Conservation (phyloP, 2,329 filamentous ascomycete species). For the Colletotrichum tofieldiae region DNA sequence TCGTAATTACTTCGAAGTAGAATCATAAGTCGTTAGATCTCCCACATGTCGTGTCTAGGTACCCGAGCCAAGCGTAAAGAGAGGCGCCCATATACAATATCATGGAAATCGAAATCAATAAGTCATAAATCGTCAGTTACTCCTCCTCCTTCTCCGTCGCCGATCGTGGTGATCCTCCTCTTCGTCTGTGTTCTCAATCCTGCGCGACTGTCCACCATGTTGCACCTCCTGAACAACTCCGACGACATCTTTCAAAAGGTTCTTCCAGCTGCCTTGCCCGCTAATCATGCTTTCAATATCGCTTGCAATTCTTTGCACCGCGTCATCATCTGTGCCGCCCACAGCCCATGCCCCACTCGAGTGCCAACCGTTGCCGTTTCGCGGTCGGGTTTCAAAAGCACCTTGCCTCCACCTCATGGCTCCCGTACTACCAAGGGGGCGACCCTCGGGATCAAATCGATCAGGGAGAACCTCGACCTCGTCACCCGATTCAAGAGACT, state of each 20-base stretch:
- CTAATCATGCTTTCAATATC: slow-evolving; percentile 53
- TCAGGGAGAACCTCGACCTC: slow-evolving; percentile 63
- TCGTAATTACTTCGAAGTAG: slow-evolving; percentile 6
- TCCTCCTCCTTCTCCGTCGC: slow-evolving; percentile 39
- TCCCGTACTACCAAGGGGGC: slow-evolving; percentile 53
- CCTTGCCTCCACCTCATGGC: slow-evolving; percentile 55
- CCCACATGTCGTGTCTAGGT: slow-evolving; percentile 31
- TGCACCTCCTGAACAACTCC: slow-evolving; percentile 42
- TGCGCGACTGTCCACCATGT: slow-evolving; percentile 29
- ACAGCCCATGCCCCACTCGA: slow-evolving; percentile 63
- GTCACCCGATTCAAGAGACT: slow-evolving; percentile 51
- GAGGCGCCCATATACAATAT: background rate
- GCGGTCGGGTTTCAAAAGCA: slow-evolving; percentile 59
- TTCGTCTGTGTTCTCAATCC: slow-evolving; percentile 45
- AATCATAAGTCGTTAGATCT: slow-evolving; percentile 35
- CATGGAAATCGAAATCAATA: slow-evolving; percentile 5
- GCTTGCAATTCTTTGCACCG: slow-evolving; percentile 58
- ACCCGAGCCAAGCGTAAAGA: background rate
- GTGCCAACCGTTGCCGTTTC: slow-evolving; percentile 52
- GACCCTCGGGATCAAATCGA: slow-evolving; percentile 63
- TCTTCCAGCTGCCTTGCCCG: slow-evolving; percentile 52
- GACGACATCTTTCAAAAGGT: slow-evolving; percentile 51
- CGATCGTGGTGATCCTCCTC: slow-evolving; percentile 40
- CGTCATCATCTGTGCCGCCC: slow-evolving; percentile 59
- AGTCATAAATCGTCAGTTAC: slow-evolving; percentile 35